Evolutionary conservation across 2,329 filamentous ascomycete species (phyloP), one percentile per base, ranked within the genome.

Genomic region (Claviceps digitariae): DNA sequence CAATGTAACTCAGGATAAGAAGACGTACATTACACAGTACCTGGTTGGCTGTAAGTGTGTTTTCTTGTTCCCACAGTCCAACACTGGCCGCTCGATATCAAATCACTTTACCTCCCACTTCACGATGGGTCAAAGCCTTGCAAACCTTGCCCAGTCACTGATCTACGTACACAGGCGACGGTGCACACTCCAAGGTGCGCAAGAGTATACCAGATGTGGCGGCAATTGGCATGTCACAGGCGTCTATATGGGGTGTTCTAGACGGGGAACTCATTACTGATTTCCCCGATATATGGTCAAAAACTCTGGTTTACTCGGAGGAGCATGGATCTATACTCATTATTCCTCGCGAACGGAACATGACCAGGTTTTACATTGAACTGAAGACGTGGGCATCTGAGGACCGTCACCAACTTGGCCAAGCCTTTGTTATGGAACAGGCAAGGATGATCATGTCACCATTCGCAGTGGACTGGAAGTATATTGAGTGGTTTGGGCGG

Each of bases 241-340:
- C 73, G 13, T 72, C 74, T 21, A 72, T 79, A 38, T 88, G 84
- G 84, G 84, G 83, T 53, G 84, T 88, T 2, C 69, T 88, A 3
- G 84, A 88, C 63, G 84, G 83, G 59, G 79, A 81, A 63, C 68
- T 87, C 10, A 79, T 84, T 45, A 87, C 84, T 8, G 76, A 87
- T 63, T 87, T 88, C 59, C 84, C 84, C 1, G 84, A 87, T 60
- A 77, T 87, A 49, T 87, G 83, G 83, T 84, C 80, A 64, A 87
- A 87, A 68, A 82, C 83, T 0, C 76, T 85, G 0, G 74, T 87
- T 8, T 83, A 83, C 58, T 83, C 81, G 2, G 79, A 86, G 56
- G 74, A 79, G 55, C 74, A 80, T 46, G 84, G 84, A 2, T 85
- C 83, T 0, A 81, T 87, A 47, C 73, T 88, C n/a, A 84, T 86